These are phyloP conservation scores for Scutellaria minor DNA, from an alignment of 257 asterid species.

Conservation along the genomic window DNA sequence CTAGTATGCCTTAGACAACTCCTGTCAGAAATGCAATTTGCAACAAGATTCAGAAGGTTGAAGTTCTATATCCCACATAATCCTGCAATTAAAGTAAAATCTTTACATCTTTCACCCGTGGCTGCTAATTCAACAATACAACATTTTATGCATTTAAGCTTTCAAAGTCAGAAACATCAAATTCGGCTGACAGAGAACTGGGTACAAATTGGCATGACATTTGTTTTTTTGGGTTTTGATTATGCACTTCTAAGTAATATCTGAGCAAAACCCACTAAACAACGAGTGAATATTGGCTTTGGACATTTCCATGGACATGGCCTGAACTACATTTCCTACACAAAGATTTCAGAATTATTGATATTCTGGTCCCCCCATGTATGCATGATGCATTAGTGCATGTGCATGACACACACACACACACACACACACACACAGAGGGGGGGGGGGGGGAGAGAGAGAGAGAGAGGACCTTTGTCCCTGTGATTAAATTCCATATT, in stretches of 20 bases:
- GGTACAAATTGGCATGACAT: neutral
- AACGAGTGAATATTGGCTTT: neutral
- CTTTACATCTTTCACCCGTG: neutral
- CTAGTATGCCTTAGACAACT: neutral
- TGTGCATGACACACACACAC: neutral
- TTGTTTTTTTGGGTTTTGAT: neutral
- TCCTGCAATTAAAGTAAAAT: neutral
- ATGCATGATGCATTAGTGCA: neutral
- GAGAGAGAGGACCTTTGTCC: conserved; percentile 66
- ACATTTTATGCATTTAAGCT: neutral
- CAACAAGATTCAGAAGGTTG: neutral
- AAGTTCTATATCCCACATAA: neutral
- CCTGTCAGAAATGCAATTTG: neutral
- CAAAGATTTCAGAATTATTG: conserved; percentile 9
- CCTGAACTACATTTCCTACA: neutral
- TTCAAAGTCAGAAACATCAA: neutral
- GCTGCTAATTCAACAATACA: neutral
- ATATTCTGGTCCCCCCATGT: neutral
- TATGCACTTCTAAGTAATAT: neutral
- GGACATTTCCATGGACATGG: neutral
- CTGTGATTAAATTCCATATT: conserved; percentile 77
- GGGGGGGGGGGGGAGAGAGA: conserved; percentile 28
- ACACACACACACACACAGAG: no score
- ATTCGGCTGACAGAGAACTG: neutral
- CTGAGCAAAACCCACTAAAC: neutral